Conservation (phyloP, 1,139 yeast species). For the Pneumocystis sp. region DNA sequence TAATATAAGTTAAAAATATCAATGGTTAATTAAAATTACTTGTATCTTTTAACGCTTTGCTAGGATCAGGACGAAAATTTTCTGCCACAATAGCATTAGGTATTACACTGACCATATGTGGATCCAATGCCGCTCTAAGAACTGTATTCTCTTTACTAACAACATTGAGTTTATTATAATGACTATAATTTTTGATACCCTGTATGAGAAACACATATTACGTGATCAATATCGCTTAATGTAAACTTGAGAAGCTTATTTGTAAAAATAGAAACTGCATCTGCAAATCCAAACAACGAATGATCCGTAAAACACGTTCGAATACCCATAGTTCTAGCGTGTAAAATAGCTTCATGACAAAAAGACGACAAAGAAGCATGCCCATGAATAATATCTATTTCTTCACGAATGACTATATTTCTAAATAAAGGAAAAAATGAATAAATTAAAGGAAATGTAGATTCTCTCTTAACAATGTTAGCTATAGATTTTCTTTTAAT, state of each 20-base stretch:
- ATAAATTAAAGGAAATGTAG: constrained; percentile 80
- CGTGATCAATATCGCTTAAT: constrained; percentile 74
- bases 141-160: constrained; percentile 73
- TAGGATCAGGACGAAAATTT: constrained; percentile 54
- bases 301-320: constrained; percentile 91
- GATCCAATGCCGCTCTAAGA: constrained; percentile 68
- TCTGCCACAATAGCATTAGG: constrained; percentile 88
- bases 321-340: constrained; percentile 85
- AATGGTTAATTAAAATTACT: constrained; percentile 5
- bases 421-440: constrained; percentile 74
- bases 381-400: constrained; percentile 80
- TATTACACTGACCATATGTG: constrained; percentile 66
- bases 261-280: constrained; percentile 67
- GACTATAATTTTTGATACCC: constrained; percentile 27
- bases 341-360: constrained; percentile 81
- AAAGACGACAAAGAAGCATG: constrained; percentile 81
- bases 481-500: neutral
- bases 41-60: constrained; percentile 20
- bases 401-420: constrained; percentile 71
- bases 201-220: constrained; percentile 89
- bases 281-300: constrained; percentile 86
- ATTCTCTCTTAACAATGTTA: constrained; percentile 36
- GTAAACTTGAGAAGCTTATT: constrained; percentile 77
- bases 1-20: constrained; percentile 7
- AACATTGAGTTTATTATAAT: neutral